Evolutionary conservation across 2,329 filamentous ascomycete species (phyloP), one percentile per base, ranked within the genome.

Genomic region (Leptographium flavum): DNA sequence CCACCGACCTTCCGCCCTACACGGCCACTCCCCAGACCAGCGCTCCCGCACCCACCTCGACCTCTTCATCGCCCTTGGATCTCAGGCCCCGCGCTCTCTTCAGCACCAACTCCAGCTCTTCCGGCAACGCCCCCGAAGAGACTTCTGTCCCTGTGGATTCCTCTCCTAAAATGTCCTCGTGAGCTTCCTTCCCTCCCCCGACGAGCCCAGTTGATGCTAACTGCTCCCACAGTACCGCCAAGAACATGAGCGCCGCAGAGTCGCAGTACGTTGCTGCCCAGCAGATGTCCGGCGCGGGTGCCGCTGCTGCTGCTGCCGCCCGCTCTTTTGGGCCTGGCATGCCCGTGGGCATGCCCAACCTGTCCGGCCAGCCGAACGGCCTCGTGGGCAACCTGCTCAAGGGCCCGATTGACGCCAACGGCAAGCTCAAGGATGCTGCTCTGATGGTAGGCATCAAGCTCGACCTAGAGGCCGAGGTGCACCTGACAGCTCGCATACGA

Each of bases 361-460:
- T 64, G 41, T 62, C 63, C 11, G 60, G 62, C 46, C 55, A 57
- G 32, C 57, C 54, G 49, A 61, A 59, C 54, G 54, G 55, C 42
- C 50, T 55, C 21, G 54, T 59, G 17, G 58, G 71, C 45, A 63
- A 68, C 52, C 67, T 79, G 30, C 68, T 79, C 50, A 71, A 69
- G 58, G 74, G 74, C 11, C 67, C 74, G 14, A 68, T 69, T 28
- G 72, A 76, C 49, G 69, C 73, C 27, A 61, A 76, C 45, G 74
- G 75, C 48, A 70, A 73, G 53, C 63, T 71, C 48, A 79, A 75
- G 60, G 60, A 70, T 35, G 71, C 75, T 5, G 73, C 72, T 2
- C 63, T 79, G 37, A 65, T 78, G 53, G 65, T 79, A 32, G 74
- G 74, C 46, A 77, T 79, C 63, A 78, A 79, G 64, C 64, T 79